These are phyloP conservation scores for Papilionanthe hybrid DNA, from an alignment of 116 monocot species.

Conservation along the genomic window DNA sequence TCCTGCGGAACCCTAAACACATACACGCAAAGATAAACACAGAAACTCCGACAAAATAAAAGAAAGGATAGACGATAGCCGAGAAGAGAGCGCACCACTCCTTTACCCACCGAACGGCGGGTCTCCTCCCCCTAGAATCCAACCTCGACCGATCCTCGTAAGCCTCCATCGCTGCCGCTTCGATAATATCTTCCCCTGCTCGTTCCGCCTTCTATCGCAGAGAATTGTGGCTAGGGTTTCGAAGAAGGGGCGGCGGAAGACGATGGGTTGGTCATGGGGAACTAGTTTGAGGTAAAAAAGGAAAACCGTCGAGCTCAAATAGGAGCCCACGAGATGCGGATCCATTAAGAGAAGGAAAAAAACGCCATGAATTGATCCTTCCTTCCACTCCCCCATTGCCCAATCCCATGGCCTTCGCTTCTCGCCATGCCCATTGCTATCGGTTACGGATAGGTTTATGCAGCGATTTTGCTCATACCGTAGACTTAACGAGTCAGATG, in stretches of 20 bases:
- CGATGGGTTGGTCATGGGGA: background rate
- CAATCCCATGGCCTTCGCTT: constrained; percentile 3
- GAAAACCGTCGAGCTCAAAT: constrained; percentile 3
- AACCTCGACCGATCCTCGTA: constrained; percentile 10
- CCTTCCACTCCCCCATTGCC: constrained; percentile 2
- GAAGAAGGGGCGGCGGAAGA: background rate
- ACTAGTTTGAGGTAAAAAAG: background rate
- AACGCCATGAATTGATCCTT: constrained; percentile 10
- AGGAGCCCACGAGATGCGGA: constrained; percentile 7
- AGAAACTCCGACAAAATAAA: constrained; percentile 4
- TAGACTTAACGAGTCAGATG: background rate
- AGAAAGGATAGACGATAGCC: background rate
- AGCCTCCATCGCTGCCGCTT: background rate
- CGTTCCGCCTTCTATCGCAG: background rate
- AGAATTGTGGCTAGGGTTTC: constrained; percentile 9
- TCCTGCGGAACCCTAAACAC: constrained; percentile 72
- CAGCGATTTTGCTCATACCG: background rate
- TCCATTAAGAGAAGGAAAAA: constrained; percentile 8
- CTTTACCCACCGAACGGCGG: constrained; percentile 69
- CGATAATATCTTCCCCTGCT: background rate
- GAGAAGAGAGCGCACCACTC: constrained; percentile 45
- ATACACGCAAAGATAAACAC: background rate
- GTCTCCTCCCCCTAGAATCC: constrained; percentile 15
- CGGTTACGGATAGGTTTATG: constrained; percentile 1
- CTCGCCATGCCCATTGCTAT: background rate